Evolutionary conservation across 2,329 filamentous ascomycete genomes (phyloP).

Genomic region (Apiospora sp.): DNA sequence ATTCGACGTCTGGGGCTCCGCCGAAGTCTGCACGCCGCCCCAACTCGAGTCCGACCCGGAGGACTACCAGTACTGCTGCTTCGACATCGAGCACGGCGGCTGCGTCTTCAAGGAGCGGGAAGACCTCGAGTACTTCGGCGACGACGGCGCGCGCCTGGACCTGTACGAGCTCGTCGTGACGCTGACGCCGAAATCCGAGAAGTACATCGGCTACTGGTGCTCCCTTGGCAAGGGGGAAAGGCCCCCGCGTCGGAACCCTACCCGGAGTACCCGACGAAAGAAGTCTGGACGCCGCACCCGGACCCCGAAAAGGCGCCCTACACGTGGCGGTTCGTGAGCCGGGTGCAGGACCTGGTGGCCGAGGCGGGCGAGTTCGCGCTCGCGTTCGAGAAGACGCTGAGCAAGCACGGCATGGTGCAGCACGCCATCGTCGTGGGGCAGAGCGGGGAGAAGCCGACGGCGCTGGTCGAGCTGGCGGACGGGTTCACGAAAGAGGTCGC

Average conservation of each 20-base stretch:
- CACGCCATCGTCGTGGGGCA: slow-evolving; percentile 23
- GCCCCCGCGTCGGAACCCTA: slow-evolving; percentile 23
- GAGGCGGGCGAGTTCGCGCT: slow-evolving; percentile 24
- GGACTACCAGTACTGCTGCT: slow-evolving; percentile 27
- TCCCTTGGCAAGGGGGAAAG: slow-evolving; percentile 8
- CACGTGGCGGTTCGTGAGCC: slow-evolving; percentile 28
- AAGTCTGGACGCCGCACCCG: slow-evolving; percentile 29
- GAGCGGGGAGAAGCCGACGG: neutral
- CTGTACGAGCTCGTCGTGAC: slow-evolving; percentile 27
- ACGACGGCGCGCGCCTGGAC: slow-evolving; percentile 26
- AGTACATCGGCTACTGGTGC: slow-evolving; percentile 22
- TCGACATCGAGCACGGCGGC: slow-evolving; percentile 24
- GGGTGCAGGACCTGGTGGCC: slow-evolving; percentile 24
- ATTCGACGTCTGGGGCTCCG: slow-evolving; percentile 24
- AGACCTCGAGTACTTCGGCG: slow-evolving; percentile 26
- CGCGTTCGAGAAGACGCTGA: slow-evolving; percentile 24
- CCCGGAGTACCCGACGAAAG: slow-evolving; percentile 25
- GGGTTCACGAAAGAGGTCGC: neutral
- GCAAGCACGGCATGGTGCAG: slow-evolving; percentile 27
- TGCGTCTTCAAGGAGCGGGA: slow-evolving; percentile 23
- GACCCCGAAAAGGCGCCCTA: slow-evolving; percentile 24
- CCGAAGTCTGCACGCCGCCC: slow-evolving; percentile 24
- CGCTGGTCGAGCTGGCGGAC: slow-evolving; percentile 26
- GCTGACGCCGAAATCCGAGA: slow-evolving; percentile 22
- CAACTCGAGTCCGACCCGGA: slow-evolving; percentile 26